Evolutionary conservation across 202 grass and related monocot genomes (phyloP), one percentile per base, ranked within the genome.

Genomic region (Carex sylvatica): DNA sequence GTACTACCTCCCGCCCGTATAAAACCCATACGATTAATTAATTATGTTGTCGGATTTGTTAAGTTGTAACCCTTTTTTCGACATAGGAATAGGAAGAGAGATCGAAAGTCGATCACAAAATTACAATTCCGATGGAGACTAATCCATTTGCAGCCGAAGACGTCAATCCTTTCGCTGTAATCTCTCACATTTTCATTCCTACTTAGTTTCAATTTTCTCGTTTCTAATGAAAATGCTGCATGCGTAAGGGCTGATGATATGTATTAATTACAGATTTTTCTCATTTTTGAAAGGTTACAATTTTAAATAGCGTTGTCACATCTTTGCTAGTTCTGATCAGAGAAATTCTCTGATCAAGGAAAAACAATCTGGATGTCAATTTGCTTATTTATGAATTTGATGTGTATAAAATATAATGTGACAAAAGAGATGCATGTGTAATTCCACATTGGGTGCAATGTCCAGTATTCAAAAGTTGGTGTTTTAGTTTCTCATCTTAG

Each of bases 91-190:
- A 70, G 64, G 61, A 47, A 49, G 84, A 60, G 44, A 85, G 51
- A 55, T 36, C 75, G 52, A 86, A 33, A 22, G 1, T 28, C 2
- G 28, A 28, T 63, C 14, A 61, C 84, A 78, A 36, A 51, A 8
- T 36, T 26, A 30, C 85, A 15, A 95, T 98, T 90, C 58, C 82
- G 74, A 87, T 62, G 38, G 83, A 64, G 73, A 52, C 84, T 47
- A 87, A 93, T 91, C 87, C 82, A 0, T 88, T 73, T 40, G 79
- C 88, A 2, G 84, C 82, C 2, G 92, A 98, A 81, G 88, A 84
- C 60, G 84, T 91, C 62, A 95, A 98, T 78, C 89, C 95, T 72
- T 91, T 89, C 24, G 86, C 86, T 80, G 95, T 95, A 93, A 62
- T 10, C 23, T 73, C 72, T 12, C 35, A 79, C 18, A 31, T 65